phyloP scores from a whole-genome alignment of 2,329 filamentous ascomycete genomes.

The Colletotrichum sp. region DNA sequence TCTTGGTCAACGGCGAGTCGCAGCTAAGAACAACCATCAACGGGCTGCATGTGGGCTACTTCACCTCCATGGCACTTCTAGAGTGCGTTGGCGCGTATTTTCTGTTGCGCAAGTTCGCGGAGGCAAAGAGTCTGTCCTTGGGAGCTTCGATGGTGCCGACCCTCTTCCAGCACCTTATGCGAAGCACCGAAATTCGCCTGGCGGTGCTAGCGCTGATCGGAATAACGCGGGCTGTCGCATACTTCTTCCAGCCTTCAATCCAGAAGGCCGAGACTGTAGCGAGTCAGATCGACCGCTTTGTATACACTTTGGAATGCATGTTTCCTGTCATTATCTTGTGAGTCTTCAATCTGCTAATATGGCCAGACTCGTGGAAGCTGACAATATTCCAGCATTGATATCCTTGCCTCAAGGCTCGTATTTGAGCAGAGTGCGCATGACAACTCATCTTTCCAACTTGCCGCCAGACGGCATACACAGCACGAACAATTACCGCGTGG shows the following conservation, averaged over 20 bases:
- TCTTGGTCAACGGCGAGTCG: constrained; percentile 26
- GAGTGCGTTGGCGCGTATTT: constrained; percentile 45
- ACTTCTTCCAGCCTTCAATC: constrained; percentile 38
- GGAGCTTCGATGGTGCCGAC: constrained; percentile 30
- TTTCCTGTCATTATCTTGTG: constrained; percentile 36
- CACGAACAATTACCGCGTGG: neutral
- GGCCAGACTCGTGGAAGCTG: neutral
- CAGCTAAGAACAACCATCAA: constrained; percentile 25
- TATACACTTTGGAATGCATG: constrained; percentile 44
- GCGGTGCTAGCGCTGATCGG: constrained; percentile 41
- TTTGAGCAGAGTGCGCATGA: constrained; percentile 8
- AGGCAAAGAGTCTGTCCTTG: constrained; percentile 31
- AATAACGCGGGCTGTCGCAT: constrained; percentile 40
- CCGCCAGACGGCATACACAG: neutral
- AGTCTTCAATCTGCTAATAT: neutral
- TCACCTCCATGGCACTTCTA: constrained; percentile 40
- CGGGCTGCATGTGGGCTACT: constrained; percentile 45
- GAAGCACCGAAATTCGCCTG: constrained; percentile 43
- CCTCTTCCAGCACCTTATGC: constrained; percentile 42
- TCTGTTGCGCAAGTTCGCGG: constrained; percentile 39
- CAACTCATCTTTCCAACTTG: neutral
- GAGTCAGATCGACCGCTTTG: constrained; percentile 44
- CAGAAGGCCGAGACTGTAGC: constrained; percentile 39
- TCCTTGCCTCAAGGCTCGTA: constrained; percentile 35
- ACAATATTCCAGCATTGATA: constrained; percentile 21